A percentile compares a stretch with the other conserved stretches of the same genome.
Conservation (phyloP, 2,329 filamentous ascomycete genomes). For the Talaromyces rugulosus region DNA sequence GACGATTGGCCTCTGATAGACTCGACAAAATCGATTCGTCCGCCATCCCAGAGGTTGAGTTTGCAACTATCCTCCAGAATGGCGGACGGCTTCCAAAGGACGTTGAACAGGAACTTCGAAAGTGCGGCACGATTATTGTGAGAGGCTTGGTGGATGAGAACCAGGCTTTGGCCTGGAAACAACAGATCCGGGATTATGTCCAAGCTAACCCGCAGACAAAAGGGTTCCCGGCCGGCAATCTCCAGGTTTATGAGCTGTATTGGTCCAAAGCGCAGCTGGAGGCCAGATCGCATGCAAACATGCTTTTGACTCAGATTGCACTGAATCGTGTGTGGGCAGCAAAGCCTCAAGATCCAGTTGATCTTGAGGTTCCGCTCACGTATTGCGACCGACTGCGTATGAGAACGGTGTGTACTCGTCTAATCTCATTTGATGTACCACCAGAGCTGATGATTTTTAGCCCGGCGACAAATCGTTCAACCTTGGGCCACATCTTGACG, state of each 20-base stretch:
- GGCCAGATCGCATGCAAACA: slow-evolving; percentile 35
- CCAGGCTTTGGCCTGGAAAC: slow-evolving; percentile 9
- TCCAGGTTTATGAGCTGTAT: slow-evolving; percentile 39
- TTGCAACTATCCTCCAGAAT: slow-evolving; percentile 20
- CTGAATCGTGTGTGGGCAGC: slow-evolving; percentile 41
- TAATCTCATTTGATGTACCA: not conserved
- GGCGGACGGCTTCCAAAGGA: slow-evolving; percentile 5
- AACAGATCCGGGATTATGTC: slow-evolving; percentile 22
- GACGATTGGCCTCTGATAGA: not conserved
- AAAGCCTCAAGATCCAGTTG: slow-evolving; percentile 20
- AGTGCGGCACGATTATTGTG: slow-evolving; percentile 19
- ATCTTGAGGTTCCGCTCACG: slow-evolving; percentile 30
- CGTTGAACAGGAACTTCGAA: slow-evolving; percentile 11
- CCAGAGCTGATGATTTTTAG: slow-evolving; percentile 11
- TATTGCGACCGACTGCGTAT: slow-evolving; percentile 40
- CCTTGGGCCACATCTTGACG: slow-evolving; percentile 44
- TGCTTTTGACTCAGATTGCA: slow-evolving; percentile 31
- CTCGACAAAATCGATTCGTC: not conserved
- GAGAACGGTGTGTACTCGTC: slow-evolving; percentile 16
- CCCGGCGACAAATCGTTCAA: slow-evolving; percentile 37
- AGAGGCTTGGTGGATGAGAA: slow-evolving; percentile 14
- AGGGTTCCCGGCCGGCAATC: slow-evolving; percentile 34
- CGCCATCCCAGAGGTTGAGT: slow-evolving; percentile 31
- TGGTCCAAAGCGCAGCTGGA: slow-evolving; percentile 36
- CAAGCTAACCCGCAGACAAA: slow-evolving; percentile 32